These are phyloP conservation scores for Silene noctiflora DNA, from an alignment of 179 eudicot species.

Conservation along the genomic window DNA sequence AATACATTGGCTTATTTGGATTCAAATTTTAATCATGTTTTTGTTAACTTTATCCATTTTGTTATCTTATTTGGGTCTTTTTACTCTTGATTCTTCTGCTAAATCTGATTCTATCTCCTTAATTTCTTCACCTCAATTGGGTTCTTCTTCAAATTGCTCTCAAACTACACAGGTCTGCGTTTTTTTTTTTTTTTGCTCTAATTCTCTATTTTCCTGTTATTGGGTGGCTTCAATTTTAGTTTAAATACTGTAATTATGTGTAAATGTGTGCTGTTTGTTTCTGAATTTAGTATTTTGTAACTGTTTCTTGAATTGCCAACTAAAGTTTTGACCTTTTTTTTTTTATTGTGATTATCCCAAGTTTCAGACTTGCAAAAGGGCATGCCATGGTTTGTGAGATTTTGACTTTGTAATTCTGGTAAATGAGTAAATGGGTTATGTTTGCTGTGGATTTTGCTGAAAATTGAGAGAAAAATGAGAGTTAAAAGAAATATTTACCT, in stretches of 20 bases:
- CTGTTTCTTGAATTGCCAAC: no score
- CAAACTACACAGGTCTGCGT: constrained; percentile 27
- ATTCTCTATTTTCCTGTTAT: neutral
- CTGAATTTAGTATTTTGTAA: neutral
- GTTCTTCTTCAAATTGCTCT: constrained; percentile 16
- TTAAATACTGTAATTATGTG: neutral
- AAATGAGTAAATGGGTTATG: neutral
- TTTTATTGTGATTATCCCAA: neutral
- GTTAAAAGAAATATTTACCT: neutral
- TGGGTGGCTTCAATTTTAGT: constrained; percentile 6
- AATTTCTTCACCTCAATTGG: constrained; percentile 3
- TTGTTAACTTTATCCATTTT: constrained; percentile 40
- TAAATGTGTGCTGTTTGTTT: neutral
- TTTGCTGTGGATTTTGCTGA: neutral
- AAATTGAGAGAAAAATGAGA: neutral
- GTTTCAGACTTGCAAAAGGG: neutral
- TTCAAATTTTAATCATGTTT: constrained; percentile 53
- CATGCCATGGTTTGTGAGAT: neutral
- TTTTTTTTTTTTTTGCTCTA: neutral
- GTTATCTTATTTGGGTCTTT: constrained; percentile 32
- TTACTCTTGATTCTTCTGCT: constrained; percentile 29
- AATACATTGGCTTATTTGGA: constrained; percentile 66
- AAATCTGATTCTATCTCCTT: constrained; percentile 11
- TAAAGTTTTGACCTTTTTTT: constrained; percentile 21
- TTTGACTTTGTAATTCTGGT: constrained; percentile 12